A percentile compares a stretch with the other conserved stretches of the same genome.
Conservation (phyloP, 179 eudicot genomes). For the Carnegiea gigantea region DNA sequence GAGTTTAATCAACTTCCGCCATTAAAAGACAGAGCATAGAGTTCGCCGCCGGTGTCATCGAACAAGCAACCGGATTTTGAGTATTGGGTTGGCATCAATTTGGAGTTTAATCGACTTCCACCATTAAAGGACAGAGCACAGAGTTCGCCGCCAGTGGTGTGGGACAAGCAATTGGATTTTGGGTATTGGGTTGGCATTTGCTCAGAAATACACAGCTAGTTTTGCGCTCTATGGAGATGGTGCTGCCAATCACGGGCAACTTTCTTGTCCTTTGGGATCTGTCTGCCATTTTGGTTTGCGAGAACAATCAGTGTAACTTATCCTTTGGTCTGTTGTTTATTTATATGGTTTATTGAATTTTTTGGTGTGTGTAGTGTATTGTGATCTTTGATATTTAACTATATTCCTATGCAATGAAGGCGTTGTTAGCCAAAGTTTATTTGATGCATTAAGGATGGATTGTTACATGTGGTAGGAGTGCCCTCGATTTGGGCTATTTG, state of each 20-base stretch:
- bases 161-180: constrained; percentile 9
- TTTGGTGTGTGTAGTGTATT: not conserved
- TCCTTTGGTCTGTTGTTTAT: not conserved
- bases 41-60: no score
- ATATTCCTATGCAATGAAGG: not conserved
- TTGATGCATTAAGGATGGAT: no score
- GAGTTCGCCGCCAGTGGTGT: no score
- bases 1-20: no score
- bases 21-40: no score
- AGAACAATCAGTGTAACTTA: constrained; percentile 84
- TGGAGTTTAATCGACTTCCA: no score
- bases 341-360: not conserved
- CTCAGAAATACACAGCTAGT: constrained; percentile 77
- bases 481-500: no score
- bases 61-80: no score
- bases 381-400: not conserved
- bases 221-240: constrained; percentile 93
- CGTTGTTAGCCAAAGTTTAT: not conserved
- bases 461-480: no score
- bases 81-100: no score
- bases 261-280: constrained; percentile 95
- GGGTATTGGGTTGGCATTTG: constrained; percentile 87
- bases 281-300: constrained; percentile 86
- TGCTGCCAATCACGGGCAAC: constrained; percentile 93
- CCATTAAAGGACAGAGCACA: no score